phyloP scores from a whole-genome alignment of 2,329 filamentous ascomycete species.

The Talaromyces verruculosus region DNA sequence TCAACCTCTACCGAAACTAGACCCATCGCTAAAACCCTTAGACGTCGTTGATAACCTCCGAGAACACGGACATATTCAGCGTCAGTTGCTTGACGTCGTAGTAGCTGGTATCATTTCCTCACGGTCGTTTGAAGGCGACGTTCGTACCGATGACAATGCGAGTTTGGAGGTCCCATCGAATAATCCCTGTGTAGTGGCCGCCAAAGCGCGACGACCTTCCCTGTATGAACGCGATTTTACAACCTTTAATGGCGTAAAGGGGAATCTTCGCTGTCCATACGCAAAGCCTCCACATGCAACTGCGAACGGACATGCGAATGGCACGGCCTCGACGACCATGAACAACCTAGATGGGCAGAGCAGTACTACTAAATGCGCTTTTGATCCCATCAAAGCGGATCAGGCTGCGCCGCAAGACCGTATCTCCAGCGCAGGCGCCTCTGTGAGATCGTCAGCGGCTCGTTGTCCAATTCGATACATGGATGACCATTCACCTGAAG shows the following conservation, averaged over 20 bases:
- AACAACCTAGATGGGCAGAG: constrained; percentile 31
- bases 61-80: constrained; percentile 66
- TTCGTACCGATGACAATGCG: constrained; percentile 25
- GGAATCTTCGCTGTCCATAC: constrained; percentile 79
- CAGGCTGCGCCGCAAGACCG: constrained; percentile 38
- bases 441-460: constrained; percentile 50
- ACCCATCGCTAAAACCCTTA: constrained; percentile 64
- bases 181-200: constrained; percentile 43
- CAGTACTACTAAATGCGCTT: constrained; percentile 43
- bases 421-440: constrained; percentile 44
- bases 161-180: constrained; percentile 33
- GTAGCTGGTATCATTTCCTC: constrained; percentile 31
- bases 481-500: constrained; percentile 88
- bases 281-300: constrained; percentile 52
- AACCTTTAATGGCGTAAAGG: constrained; percentile 78
- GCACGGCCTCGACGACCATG: constrained; percentile 27
- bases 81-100: constrained; percentile 46
- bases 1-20: constrained; percentile 39
- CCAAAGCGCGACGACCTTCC: constrained; percentile 60
- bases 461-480: constrained; percentile 92
- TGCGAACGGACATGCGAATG: constrained; percentile 37
- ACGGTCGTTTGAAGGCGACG: constrained; percentile 12
- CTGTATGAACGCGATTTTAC: constrained; percentile 79
- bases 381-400: constrained; percentile 58
- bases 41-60: constrained; percentile 58